These are phyloP conservation scores for Xylaria venustula DNA, from an alignment of 495 filamentous ascomycete genomes.

Conservation along the genomic window DNA sequence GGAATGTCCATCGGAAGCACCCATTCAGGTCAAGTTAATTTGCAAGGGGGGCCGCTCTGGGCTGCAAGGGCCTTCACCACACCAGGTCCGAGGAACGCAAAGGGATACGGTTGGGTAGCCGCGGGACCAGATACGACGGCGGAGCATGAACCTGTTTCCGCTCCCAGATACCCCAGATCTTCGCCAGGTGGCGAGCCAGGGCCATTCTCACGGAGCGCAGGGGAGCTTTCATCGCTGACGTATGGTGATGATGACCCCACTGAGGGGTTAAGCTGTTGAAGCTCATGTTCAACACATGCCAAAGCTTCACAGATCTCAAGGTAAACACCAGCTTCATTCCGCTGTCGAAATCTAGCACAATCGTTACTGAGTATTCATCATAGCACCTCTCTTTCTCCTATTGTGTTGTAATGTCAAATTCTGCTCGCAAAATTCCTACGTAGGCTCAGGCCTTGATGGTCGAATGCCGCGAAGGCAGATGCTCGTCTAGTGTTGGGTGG, in stretches of 20 bases:
- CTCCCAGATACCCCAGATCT: neutral
- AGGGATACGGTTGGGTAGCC: neutral
- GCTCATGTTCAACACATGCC: neutral
- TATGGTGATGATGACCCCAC: constrained; percentile 20
- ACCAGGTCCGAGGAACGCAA: constrained; percentile 5
- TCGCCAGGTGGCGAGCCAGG: neutral
- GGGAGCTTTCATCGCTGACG: constrained; percentile 11
- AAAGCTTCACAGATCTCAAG: neutral
- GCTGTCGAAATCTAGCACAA: neutral
- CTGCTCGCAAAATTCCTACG: no score
- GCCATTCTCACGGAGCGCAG: neutral
- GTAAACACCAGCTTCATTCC: neutral
- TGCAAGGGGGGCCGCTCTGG: constrained; percentile 3
- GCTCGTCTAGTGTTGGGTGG: neutral
- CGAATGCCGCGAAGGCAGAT: neutral
- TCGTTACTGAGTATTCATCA: neutral
- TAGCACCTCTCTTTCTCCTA: neutral
- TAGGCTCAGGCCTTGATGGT: no score
- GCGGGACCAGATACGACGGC: constrained; percentile 8
- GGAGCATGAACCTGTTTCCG: constrained; percentile 1
- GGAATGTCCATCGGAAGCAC: neutral
- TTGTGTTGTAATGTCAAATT: neutral
- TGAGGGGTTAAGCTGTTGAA: constrained; percentile 16
- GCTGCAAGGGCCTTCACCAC: neutral
- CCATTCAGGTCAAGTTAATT: constrained; percentile 1